Percentiles rank a stretch among this genome's conserved stretches.
Evolutionary conservation across 2,329 filamentous ascomycete genomes (phyloP).

Genomic region (Cercospora nicotianae): DNA sequence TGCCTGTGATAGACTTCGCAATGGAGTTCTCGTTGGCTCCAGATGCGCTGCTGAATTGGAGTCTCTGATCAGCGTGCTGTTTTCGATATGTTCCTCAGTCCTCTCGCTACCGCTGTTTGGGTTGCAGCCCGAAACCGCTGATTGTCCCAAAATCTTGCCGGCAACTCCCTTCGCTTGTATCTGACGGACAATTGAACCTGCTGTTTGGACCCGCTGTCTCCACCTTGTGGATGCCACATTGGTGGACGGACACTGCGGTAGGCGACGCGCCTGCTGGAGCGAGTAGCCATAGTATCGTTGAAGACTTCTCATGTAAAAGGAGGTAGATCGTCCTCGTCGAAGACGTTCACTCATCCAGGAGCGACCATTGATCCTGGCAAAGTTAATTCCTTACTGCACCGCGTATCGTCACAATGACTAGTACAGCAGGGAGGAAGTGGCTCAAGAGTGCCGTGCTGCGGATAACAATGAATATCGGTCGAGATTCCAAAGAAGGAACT

Average conservation of each 20-base stretch:
- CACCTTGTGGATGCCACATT: background rate
- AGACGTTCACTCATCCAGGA: background rate
- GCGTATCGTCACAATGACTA: too few relatives aligned
- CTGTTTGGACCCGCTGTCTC: background rate
- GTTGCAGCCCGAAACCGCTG: background rate
- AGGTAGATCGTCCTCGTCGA: background rate
- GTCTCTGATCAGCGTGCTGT: background rate
- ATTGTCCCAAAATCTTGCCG: background rate
- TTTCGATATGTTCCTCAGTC: background rate
- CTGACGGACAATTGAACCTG: background rate
- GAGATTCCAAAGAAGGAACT: background rate
- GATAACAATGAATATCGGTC: background rate
- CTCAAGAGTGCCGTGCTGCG: background rate
- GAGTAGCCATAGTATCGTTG: too few relatives aligned
- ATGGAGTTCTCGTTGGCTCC: background rate
- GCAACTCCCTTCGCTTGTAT: background rate
- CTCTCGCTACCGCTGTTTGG: background rate
- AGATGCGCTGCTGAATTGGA: background rate
- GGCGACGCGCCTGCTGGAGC: background rate
- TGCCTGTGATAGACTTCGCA: background rate
- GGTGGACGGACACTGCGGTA: background rate
- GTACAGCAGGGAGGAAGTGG: too few relatives aligned
- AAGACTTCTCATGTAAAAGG: background rate
- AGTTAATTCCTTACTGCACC: background rate
- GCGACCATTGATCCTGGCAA: background rate